Evolutionary conservation across 1,284 basidiomycete genomes (phyloP).

Genomic region (Neotropicomus parvogracilis): DNA sequence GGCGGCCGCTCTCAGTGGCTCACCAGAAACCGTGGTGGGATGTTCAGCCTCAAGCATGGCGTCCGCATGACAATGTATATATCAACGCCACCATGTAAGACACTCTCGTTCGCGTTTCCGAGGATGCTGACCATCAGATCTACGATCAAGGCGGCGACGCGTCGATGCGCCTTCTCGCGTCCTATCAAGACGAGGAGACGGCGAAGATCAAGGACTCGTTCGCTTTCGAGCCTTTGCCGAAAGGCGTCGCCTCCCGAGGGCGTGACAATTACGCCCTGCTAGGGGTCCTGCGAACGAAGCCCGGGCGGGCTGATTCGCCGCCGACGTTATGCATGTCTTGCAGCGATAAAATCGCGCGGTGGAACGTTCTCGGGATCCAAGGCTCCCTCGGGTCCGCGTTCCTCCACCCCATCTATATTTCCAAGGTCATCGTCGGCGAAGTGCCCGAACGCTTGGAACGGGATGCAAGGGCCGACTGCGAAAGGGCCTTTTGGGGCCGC

Average conservation of each 20-base stretch:
- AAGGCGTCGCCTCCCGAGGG: slow-evolving; percentile 58
- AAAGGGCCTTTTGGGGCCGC: slow-evolving; percentile 56
- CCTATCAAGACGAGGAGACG: slow-evolving; percentile 64
- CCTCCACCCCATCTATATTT: slow-evolving; percentile 63
- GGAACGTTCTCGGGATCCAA: slow-evolving; percentile 81
- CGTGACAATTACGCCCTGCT: slow-evolving; percentile 72
- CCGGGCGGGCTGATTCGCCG: slow-evolving; percentile 81
- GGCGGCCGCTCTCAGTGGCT: slow-evolving; percentile 46
- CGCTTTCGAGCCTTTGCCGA: slow-evolving; percentile 35
- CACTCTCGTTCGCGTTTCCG: slow-evolving; percentile 1
- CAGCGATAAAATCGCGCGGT: slow-evolving; percentile 86
- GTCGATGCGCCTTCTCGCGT: slow-evolving; percentile 75
- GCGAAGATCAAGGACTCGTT: slow-evolving; percentile 62
- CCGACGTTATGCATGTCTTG: slow-evolving; percentile 83
- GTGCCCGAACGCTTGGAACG: slow-evolving; percentile 43
- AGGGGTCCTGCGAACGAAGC: slow-evolving; percentile 84
- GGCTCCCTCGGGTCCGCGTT: slow-evolving; percentile 66
- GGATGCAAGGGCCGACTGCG: slow-evolving; percentile 52
- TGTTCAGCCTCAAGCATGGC: slow-evolving; percentile 48
- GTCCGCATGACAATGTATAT: slow-evolving; percentile 72
- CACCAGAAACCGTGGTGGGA: slow-evolving; percentile 32
- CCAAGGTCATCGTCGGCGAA: slow-evolving; percentile 67
- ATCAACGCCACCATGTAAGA: slow-evolving; percentile 85
- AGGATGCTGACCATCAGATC: slow-evolving; percentile 10
- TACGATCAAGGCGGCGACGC: slow-evolving; percentile 76